A percentile compares a stretch with the other conserved stretches of the same genome.
Evolutionary conservation across 371 early-diverging fungal genomes (phyloP).

Genomic region (Nosema granulosis): DNA sequence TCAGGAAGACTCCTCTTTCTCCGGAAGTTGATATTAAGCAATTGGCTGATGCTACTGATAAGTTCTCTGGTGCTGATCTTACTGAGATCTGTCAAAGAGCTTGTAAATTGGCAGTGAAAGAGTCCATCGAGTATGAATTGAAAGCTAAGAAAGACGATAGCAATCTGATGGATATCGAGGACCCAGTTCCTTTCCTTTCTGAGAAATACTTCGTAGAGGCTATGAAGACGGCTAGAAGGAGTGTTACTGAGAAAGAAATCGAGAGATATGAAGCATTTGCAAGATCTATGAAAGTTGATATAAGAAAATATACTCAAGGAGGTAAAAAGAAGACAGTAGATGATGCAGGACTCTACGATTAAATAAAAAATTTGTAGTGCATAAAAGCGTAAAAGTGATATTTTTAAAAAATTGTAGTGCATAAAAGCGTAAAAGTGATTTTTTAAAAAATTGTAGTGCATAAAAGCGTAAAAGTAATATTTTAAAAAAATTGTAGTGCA

Average conservation of each 20-base stretch:
- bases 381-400: too few relatives aligned
- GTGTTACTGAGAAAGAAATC: constrained; percentile 88
- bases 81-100: constrained; percentile 99
- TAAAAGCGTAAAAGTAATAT: too few relatives aligned
- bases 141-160: constrained; percentile 42
- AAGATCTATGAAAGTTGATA: constrained; percentile 67
- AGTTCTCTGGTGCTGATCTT: constrained; percentile 98
- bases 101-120: constrained; percentile 94
- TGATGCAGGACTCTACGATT: constrained; percentile 64
- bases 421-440: too few relatives aligned
- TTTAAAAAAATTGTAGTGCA: too few relatives aligned
- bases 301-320: constrained; percentile 41
- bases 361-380: constrained; percentile 10
- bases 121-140: constrained; percentile 88
- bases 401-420: too few relatives aligned
- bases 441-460: too few relatives aligned
- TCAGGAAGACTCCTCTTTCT: constrained; percentile 90
- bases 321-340: constrained; percentile 28
- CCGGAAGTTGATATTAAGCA: constrained; percentile 76
- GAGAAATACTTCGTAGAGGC: constrained; percentile 91
- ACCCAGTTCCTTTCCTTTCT: constrained; percentile 83
- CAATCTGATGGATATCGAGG: constrained; percentile 69
- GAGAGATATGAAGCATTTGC: constrained; percentile 98
- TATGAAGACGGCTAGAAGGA: constrained; percentile 88
- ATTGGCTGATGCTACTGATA: constrained; percentile 82